Base-by-base conservation (phyloP, 768 basidiomycete species). In the Grammothele lineata region DNA sequence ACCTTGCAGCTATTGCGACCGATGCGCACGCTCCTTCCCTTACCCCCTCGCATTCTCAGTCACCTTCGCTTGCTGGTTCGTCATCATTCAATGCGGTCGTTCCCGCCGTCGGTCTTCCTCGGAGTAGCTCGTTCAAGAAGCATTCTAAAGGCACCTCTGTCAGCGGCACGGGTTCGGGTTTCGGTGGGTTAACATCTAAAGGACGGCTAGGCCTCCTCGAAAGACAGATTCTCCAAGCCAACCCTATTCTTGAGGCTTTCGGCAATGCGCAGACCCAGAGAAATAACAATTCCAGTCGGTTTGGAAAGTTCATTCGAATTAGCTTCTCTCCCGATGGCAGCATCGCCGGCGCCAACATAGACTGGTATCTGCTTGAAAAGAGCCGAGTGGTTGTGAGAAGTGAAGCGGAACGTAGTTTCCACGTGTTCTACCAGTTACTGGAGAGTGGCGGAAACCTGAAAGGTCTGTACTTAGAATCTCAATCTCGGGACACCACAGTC, bases 351-450 rank as follows among this genome's bases (percentile, higher is more conserved):
- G 96, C 96, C 21, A 97, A 93, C 62, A 92, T 98, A 50, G 94
- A 99, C 64, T 98, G 96, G 96, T 99, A 99, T 63, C 73, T 99
- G 24, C 70, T 99, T 47, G 96, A 99, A 73, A 99, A 99, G 75
- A 94, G 92, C 60, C 72, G 96, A 53, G 95, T 99, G 2, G 91
- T 95, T 7, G 81, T 81, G 33, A 73, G 96, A 43, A 90, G 82
- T 52, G 83, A 86, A 48, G 89, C 87, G 0, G 96, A 99, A 68
- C 75, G 96, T 26, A 87, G 81, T 61, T 99, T 98, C 62, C 96
- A 98, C 64, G 90, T 98, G 2, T 98, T 99, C 66, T 99, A 98
- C 65, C 93, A 97, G 68, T 60, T 98, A 23, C 72, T 99, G 60
- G 82, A 83, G 24, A 87, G 88, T n/a, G 81, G 76, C 14, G 77